phyloP scores from a whole-genome alignment of 331 rosid species.

The Quercus tomentella region DNA sequence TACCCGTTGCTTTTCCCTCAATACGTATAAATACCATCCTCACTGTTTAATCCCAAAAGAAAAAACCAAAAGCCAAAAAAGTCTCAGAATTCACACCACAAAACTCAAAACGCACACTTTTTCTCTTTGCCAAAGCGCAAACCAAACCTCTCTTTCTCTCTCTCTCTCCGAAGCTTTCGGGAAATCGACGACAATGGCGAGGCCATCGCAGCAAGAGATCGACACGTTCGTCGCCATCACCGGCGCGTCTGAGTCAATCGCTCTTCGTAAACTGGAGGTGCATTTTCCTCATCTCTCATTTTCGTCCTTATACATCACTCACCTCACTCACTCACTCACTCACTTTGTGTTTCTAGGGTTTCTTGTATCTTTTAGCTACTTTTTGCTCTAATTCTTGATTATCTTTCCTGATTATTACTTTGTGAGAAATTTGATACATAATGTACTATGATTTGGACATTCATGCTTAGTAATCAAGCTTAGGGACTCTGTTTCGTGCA shows the following conservation, averaged over 20 bases:
- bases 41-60: too few relatives aligned
- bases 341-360: neutral
- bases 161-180: neutral
- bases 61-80: too few relatives aligned
- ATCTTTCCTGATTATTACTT: neutral
- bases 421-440: neutral
- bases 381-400: neutral
- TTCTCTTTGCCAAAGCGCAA: neutral
- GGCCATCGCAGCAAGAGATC: conserved; percentile 40
- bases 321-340: neutral
- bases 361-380: neutral
- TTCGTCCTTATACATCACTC: neutral
- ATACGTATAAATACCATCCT: neutral
- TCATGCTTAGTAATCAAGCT: neutral
- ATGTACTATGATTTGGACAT: neutral
- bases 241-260: conserved; percentile 70
- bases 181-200: conserved; percentile 30
- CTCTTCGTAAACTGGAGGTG: conserved; percentile 66
- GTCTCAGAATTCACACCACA: neutral
- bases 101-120: neutral
- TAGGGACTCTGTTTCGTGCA: neutral
- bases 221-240: conserved; percentile 64
- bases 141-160: neutral
- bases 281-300: conserved; percentile 2
- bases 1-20: neutral